Conservation (phyloP, 116 monocot species). For the Cymodocea nodosa region DNA sequence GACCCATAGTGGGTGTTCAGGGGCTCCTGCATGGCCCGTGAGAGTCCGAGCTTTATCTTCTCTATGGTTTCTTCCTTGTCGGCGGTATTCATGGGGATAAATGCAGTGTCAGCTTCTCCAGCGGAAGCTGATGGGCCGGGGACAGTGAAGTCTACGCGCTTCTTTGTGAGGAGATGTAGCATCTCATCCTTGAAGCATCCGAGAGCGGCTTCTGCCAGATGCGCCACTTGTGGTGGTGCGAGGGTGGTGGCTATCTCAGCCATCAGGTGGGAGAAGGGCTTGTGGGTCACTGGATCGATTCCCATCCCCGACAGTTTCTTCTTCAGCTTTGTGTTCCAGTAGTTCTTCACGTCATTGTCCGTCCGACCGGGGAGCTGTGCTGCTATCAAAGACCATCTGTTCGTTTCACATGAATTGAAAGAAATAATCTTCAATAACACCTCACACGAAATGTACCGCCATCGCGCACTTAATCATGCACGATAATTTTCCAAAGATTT, state of each 20-base stretch:
- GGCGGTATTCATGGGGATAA: slow-evolving; percentile 1
- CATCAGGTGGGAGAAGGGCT: slow-evolving; percentile 95
- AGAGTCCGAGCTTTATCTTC: slow-evolving; percentile 58
- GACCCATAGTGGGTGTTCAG: slow-evolving; percentile 1
- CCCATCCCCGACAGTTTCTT: slow-evolving; percentile 93
- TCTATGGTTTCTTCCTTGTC: slow-evolving; percentile 44
- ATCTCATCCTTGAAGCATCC: slow-evolving; percentile 99
- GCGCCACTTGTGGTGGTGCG: slow-evolving; percentile 73
- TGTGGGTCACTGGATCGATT: slow-evolving; percentile 94
- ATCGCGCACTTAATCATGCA: not conserved
- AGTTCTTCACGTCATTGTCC: slow-evolving; percentile 96
- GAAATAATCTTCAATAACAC: not conserved
- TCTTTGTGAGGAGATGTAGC: slow-evolving; percentile 90
- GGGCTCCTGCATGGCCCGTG: slow-evolving; percentile 53
- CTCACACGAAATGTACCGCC: not conserved
- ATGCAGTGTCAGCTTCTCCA: not conserved
- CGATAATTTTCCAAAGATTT: too few relatives aligned
- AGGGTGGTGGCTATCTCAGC: slow-evolving; percentile 93
- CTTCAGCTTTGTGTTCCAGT: slow-evolving; percentile 99
- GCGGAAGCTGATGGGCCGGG: not conserved
- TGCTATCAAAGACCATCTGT: slow-evolving; percentile 87
- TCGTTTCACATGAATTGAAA: not conserved
- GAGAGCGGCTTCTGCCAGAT: slow-evolving; percentile 88
- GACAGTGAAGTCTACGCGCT: slow-evolving; percentile 20
- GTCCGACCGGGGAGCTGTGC: slow-evolving; percentile 82